phyloP scores from a whole-genome alignment of 2,329 filamentous ascomycete genomes.

The Colletotrichum neosansevieriae region DNA sequence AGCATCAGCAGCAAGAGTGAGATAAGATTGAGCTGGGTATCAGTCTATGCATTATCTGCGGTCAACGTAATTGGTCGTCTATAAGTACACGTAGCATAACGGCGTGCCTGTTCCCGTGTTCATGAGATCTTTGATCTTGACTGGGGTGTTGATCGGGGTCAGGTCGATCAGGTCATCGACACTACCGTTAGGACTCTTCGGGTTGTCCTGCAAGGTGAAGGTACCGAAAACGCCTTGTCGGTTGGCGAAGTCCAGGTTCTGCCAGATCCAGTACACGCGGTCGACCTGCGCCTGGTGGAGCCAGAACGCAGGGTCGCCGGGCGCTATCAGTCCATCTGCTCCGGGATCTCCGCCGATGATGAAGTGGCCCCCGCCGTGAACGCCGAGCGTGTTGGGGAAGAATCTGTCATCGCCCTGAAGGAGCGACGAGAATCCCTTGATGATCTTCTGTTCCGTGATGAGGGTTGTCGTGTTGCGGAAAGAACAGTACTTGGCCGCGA shows the following conservation, averaged over 20 bases:
- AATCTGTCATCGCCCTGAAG: slow-evolving; percentile 51
- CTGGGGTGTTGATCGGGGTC: slow-evolving; percentile 49
- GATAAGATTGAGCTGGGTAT: not conserved
- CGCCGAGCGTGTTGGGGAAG: slow-evolving; percentile 48
- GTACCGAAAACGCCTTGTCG: slow-evolving; percentile 55
- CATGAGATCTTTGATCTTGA: slow-evolving; percentile 52
- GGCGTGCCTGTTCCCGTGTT: slow-evolving; percentile 55
- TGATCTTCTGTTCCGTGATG: slow-evolving; percentile 46
- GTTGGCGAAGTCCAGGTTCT: slow-evolving; percentile 57
- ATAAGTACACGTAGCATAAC: slow-evolving; percentile 58
- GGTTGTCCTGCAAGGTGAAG: slow-evolving; percentile 55
- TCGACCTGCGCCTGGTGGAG: slow-evolving; percentile 61
- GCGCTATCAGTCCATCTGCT: slow-evolving; percentile 57
- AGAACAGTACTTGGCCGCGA: slow-evolving; percentile 42
- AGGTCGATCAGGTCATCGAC: slow-evolving; percentile 53
- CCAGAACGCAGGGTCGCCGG: slow-evolving; percentile 60
- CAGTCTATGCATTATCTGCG: not conserved
- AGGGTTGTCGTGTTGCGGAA: slow-evolving; percentile 47
- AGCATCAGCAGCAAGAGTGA: too few species aligned
- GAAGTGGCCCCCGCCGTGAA: slow-evolving; percentile 57
- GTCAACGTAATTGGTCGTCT: not conserved
- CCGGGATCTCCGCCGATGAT: slow-evolving; percentile 60
- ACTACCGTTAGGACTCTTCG: slow-evolving; percentile 55
- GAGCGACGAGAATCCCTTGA: slow-evolving; percentile 48
- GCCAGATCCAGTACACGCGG: slow-evolving; percentile 62